Evolutionary conservation across 2,329 filamentous ascomycete genomes (phyloP).

Genomic region (Raffaelea deltoideospora): DNA sequence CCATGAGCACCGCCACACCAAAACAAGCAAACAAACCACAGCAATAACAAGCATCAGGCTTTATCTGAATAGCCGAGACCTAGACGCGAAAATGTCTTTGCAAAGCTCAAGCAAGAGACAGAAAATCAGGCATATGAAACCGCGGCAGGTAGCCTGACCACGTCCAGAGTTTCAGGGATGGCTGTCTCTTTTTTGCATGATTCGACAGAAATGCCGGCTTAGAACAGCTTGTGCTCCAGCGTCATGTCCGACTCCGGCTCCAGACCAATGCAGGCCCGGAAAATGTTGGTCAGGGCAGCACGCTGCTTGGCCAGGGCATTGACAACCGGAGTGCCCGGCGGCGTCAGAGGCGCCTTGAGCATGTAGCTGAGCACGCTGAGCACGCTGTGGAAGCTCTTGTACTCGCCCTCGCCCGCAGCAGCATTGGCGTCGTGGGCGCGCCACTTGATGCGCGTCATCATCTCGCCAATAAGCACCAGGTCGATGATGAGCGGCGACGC

Average conservation of each 20-base stretch:
- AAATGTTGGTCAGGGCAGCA: constrained; percentile 88
- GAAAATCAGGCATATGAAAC: too few relatives aligned
- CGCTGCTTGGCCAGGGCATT: constrained; percentile 95
- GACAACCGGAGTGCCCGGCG: constrained; percentile 86
- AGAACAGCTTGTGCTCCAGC: constrained; percentile 94
- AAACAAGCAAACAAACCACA: too few relatives aligned
- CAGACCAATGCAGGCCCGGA: constrained; percentile 91
- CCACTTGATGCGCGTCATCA: constrained; percentile 98
- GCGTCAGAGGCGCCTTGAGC: constrained; percentile 90
- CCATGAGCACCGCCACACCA: too few relatives aligned
- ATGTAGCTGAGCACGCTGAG: constrained; percentile 97
- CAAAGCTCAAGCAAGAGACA: too few relatives aligned
- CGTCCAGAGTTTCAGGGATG: too few relatives aligned
- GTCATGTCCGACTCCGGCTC: constrained; percentile 99
- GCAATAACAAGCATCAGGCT: too few relatives aligned
- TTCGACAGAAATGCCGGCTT: too few relatives aligned
- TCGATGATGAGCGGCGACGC: constrained; percentile 96
- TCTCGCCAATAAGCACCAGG: constrained; percentile 79
- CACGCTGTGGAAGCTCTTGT: constrained; percentile 91
- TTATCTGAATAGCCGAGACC: too few relatives aligned
- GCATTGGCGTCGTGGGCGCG: constrained; percentile 44
- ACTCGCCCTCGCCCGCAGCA: constrained; percentile 40
- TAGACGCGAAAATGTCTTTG: too few relatives aligned
- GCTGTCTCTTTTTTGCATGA: too few relatives aligned
- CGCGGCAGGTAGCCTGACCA: too few relatives aligned